Conservation (phyloP, 1,139 yeast genomes). For the Candida smagusa region DNA sequence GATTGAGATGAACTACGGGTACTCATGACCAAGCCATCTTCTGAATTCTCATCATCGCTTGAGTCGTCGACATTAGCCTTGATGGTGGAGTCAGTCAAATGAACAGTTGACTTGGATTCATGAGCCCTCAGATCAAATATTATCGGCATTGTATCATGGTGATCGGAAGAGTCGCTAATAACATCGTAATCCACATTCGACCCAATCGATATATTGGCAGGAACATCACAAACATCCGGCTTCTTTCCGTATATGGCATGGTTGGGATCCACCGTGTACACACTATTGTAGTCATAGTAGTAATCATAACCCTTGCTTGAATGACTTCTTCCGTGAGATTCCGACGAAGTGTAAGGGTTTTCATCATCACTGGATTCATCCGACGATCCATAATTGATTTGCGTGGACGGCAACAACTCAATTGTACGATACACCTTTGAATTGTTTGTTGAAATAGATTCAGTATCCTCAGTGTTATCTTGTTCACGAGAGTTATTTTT, state of each 20-base stretch:
- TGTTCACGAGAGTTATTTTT: conserved; percentile 7
- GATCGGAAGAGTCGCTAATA: conserved; percentile 22
- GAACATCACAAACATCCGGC: conserved; percentile 41
- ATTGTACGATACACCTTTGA: conserved; percentile 49
- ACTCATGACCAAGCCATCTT: conserved; percentile 37
- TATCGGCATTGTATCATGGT: conserved; percentile 9
- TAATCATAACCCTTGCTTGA: conserved; percentile 71
- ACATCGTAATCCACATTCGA: conserved; percentile 39
- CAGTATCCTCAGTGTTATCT: conserved; percentile 22
- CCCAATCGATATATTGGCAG: conserved; percentile 42
- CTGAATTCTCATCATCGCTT: conserved; percentile 17
- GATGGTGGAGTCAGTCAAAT: background rate
- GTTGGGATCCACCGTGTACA: conserved; percentile 59
- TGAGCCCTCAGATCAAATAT: conserved; percentile 5
- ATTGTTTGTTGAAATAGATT: conserved; percentile 20
- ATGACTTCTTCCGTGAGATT: conserved; percentile 70
- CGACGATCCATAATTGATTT: conserved; percentile 74
- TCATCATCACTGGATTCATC: conserved; percentile 63
- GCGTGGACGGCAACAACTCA: conserved; percentile 76
- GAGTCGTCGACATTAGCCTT: background rate
- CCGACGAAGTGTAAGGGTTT: conserved; percentile 54
- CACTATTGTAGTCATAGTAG: conserved; percentile 85
- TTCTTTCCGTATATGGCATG: conserved; percentile 38
- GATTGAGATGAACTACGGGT: conserved; percentile 44
- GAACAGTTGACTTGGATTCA: background rate